Base-by-base conservation (phyloP, 1,139 yeast genomes). In the Starmera stellimalicola region DNA sequence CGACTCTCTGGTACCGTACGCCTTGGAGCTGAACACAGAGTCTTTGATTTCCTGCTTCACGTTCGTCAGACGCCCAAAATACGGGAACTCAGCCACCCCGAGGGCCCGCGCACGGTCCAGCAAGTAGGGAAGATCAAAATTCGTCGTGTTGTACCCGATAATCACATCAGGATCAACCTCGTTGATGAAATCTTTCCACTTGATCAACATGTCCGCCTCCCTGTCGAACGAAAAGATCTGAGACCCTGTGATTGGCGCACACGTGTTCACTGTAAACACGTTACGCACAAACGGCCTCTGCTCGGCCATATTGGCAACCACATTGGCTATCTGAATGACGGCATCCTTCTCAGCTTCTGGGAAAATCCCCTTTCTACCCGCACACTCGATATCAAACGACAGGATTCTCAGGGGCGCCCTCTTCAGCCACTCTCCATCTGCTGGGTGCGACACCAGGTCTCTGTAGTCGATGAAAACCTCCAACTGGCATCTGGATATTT, bases 381-480 rank as follows among this genome's bases (percentile, higher is more conserved):
- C 94, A 70, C 99, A 93, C 60, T 93, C 99, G 41, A 93, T 91
- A 65, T 93, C 98, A 55, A 91, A 91, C 9, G 97, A 87, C 42
- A 93, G 64, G 31, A 93, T 79, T 51, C 99, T 78, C 40, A 93
- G 67, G 0, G 98, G 98, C 0, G 98, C 97, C 64, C 84, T 81
- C 46, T 79, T 81, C 30, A 85, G 70, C 93, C 94, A 93, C 41
- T 87, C 88, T 3, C 95, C 97, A 53, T 91, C 97, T 0, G 96
- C 70, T 4, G 84, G 70, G 54, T 85, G 97, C 2, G 95, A 68
- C 2, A 83, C 55, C 38, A 93, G 58, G 44, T 85, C 79, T 26
- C 60, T 60, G 51, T 77, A 87, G 49, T 79, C 66, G 12, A 91
- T 71, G 3, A 65, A 56, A 31, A 91, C 77, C 59, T 91, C 98